Base-by-base conservation (phyloP, 345 rosid species). In the Eucalyptus marginata region DNA sequence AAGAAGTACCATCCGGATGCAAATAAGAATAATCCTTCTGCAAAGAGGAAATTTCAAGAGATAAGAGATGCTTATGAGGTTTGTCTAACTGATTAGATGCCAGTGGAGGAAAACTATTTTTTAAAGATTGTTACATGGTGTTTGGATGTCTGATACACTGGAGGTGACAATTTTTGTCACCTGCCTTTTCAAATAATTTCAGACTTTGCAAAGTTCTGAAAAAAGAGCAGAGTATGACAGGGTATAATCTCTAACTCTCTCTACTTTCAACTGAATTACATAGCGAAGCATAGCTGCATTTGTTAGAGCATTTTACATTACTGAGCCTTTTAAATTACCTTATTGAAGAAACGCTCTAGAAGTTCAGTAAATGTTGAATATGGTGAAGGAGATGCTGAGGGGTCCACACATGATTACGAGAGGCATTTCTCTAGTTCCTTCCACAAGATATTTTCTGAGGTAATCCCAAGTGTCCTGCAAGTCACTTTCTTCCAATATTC, bases 1-100 rank as follows among this genome's bases (percentile, higher is more conserved):
- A 97, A 96, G 90, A 96, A 96, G 89, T 96, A 93, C 92, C 99
- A 97, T 92, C 99, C 99, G 46, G 99, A 97, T 92, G 93, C 98
- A 87, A 97, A 95, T 93, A 95, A 92, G 93, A 95, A 94, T 88
- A 97, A 95, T 88, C 96, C 98, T 89, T 94, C 98, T 89, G 96
- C 98, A 17, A 96, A 96, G 91, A 95, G 90, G 91, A 96, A 95
- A 88, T 97, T 97, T 93, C 99, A 96, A 92, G 97, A 94, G 90
- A 93, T 97, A 89, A 94, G 96, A 88, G 97, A 95, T 90, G 99
- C 99, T 81, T 96, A 95, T 86, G 96, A 97, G 96, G 99, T 97
- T 68, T 59, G 91, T 52, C 24, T 90, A 76, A 43, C 25, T 51
- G 52, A 43, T 89, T 87, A 24, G 79, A 44, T 51, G 18, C 87